Evolutionary conservation across 768 basidiomycete genomes (phyloP).

Genomic region (Amanita molliuscula): DNA sequence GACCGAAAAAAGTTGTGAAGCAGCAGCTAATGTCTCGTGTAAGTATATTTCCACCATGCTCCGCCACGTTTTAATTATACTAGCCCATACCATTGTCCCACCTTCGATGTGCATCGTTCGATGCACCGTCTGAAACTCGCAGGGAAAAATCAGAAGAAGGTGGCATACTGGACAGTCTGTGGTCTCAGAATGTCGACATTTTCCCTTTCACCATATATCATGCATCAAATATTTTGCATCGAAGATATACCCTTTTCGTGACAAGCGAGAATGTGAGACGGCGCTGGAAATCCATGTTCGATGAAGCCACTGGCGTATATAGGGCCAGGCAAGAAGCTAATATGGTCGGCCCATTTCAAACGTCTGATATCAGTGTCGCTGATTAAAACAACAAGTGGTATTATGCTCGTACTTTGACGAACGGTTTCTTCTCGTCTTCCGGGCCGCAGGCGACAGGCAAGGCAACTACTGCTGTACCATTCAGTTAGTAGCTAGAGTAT

Average conservation of each 20-base stretch:
- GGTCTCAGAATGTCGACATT: slow-evolving; percentile 40
- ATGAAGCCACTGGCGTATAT: slow-evolving; percentile 54
- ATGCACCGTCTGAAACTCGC: slow-evolving; percentile 45
- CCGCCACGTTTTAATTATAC: neutral
- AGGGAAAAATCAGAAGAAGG: slow-evolving; percentile 54
- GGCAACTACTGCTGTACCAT: slow-evolving; percentile 48
- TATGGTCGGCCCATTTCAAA: slow-evolving; percentile 37
- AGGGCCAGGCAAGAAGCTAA: slow-evolving; percentile 60
- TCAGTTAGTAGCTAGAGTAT: slow-evolving; percentile 37
- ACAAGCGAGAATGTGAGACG: slow-evolving; percentile 43
- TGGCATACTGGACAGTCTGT: slow-evolving; percentile 43
- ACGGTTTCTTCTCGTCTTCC: slow-evolving; percentile 46
- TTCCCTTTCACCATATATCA: slow-evolving; percentile 78
- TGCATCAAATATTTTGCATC: slow-evolving; percentile 38
- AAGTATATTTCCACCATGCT: slow-evolving; percentile 14
- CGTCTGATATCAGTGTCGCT: neutral
- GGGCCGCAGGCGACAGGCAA: slow-evolving; percentile 42
- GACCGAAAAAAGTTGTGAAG: slow-evolving; percentile 33
- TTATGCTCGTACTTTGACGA: slow-evolving; percentile 44
- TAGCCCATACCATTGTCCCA: slow-evolving; percentile 77
- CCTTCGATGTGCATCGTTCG: slow-evolving; percentile 62
- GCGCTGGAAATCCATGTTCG: slow-evolving; percentile 53
- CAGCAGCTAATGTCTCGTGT: slow-evolving; percentile 60
- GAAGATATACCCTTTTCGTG: slow-evolving; percentile 69
- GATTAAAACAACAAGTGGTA: slow-evolving; percentile 45